These are phyloP conservation scores for Acanthamoeba royreba DNA, from an alignment of 208 protist genomes.

Conservation along the genomic window DNA sequence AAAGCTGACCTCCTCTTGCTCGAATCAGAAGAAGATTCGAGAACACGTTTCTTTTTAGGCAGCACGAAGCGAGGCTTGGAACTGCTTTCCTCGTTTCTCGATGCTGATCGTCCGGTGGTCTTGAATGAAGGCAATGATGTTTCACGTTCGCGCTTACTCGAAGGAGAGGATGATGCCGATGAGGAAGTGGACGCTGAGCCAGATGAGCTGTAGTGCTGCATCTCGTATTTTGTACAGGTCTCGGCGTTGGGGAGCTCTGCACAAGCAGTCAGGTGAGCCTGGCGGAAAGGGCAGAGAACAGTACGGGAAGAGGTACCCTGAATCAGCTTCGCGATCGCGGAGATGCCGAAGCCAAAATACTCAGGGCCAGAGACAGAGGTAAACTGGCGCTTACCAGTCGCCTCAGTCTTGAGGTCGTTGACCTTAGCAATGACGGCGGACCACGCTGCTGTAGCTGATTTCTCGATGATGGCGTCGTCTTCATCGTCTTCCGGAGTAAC, in stretches of 20 bases:
- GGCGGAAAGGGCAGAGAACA: background rate
- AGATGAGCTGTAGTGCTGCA: background rate
- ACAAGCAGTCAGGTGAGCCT: background rate
- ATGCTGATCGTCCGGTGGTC: background rate
- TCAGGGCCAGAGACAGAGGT: conserved; percentile 40
- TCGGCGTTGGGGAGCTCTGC: conserved; percentile 11
- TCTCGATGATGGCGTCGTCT: background rate
- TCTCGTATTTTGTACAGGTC: conserved; percentile 43
- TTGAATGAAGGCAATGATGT: conserved; percentile 3
- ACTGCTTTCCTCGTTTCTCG: background rate
- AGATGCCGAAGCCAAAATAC: conserved; percentile 29
- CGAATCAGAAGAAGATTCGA: background rate
- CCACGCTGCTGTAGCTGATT: conserved; percentile 42
- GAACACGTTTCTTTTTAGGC: conserved; percentile 18
- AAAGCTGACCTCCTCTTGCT: background rate
- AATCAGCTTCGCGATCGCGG: conserved; percentile 43
- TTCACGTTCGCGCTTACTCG: background rate
- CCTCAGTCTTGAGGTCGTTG: conserved; percentile 44
- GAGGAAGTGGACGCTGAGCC: background rate
- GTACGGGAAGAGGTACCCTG: background rate
- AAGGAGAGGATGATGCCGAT: background rate
- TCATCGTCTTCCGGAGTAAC: conserved; percentile 19
- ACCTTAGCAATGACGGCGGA: conserved; percentile 24
- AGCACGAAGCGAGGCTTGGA: background rate
- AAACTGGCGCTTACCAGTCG: conserved; percentile 31